Base-by-base conservation (phyloP, 1,139 yeast genomes). In the Nakaseomyces sp. region DNA sequence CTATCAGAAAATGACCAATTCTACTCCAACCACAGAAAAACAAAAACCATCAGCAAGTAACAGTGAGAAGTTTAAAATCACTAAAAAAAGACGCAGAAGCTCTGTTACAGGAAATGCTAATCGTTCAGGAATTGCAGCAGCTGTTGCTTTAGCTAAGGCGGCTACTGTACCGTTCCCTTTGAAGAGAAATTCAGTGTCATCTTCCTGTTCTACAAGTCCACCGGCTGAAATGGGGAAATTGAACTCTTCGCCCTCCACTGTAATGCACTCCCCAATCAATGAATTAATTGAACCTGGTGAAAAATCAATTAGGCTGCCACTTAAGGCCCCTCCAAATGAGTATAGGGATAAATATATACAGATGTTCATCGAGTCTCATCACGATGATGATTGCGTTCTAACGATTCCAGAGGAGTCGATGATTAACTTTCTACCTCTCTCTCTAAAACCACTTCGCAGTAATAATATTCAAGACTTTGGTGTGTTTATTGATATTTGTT, bases 241-340 rank as follows among this genome's bases (percentile, higher is more conserved):
- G 43, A 44, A 31, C 52, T 54, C 28, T 46, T 46, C 36, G 9
- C 43, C 47, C 12, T 24, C 16, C 4, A 20, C 40, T 35, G 24
- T 16, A 26, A 48, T 39, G 53, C 53, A 26, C 52, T 52, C 47
- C 51, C 55, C 28, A 8, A 44, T 65, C 2, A 58, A 57, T 37
- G 78, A 75, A 45, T 58, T 68, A 1, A 74, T 74, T 50, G 74
- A 75, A 44, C 69, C 76, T 1, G 70, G 73, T 2, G 77, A 74
- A 54, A 74, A 71, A 51, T 72, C 72, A 28, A 58, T 77, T 33
- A 59, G 63, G 3, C 42, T 58, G 24, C 73, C 72, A 50, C 17
- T 35, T 5, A 35, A 35, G 13, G 38, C 38, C 3, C 38, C 38
- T 16, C 38, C 38, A 20, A 35, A 35, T 22, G 80, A 77, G 48